Evolutionary conservation across 805 yeast genomes (phyloP).

Genomic region (Lachancea lanzarotensis): DNA sequence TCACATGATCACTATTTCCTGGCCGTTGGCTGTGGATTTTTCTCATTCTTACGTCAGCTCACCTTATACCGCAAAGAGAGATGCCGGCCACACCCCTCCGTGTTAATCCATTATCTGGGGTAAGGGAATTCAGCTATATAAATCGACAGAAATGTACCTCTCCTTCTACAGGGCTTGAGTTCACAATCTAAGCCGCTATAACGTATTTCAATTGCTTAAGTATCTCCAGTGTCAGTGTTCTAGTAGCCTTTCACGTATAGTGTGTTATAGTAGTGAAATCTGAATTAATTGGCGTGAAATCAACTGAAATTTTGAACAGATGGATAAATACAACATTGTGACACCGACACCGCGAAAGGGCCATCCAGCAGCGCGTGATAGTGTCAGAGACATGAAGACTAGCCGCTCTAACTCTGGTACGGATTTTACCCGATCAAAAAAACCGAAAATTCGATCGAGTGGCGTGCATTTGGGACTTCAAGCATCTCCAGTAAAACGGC

Average conservation of each 20-base stretch:
- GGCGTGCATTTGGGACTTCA: conserved; percentile 6
- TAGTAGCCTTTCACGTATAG: not conserved
- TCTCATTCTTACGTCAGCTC: not conserved
- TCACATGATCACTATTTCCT: not conserved
- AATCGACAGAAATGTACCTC: not conserved
- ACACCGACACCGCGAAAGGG: conserved; percentile 27
- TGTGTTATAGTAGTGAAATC: not conserved
- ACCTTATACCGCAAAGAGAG: too few relatives aligned
- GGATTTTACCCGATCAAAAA: conserved; percentile 15
- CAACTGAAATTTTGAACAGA: not conserved
- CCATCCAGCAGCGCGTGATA: conserved; percentile 14
- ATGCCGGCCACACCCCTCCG: too few relatives aligned
- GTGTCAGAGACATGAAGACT: conserved; percentile 14
- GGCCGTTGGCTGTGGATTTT: not conserved
- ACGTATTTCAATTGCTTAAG: too few relatives aligned
- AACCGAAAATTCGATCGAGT: conserved; percentile 1
- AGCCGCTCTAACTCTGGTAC: conserved; percentile 17
- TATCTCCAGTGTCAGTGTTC: too few relatives aligned
- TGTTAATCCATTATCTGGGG: not conserved
- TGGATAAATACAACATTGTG: conserved; percentile 11
- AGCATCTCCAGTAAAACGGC: conserved; percentile 5
- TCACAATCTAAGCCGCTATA: too few relatives aligned
- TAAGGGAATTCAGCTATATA: not conserved
- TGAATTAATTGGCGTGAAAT: not conserved
- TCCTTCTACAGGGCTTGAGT: too few relatives aligned